Evolutionary conservation across 768 basidiomycete genomes (phyloP).

Genomic region (Psilocybe sp.): DNA sequence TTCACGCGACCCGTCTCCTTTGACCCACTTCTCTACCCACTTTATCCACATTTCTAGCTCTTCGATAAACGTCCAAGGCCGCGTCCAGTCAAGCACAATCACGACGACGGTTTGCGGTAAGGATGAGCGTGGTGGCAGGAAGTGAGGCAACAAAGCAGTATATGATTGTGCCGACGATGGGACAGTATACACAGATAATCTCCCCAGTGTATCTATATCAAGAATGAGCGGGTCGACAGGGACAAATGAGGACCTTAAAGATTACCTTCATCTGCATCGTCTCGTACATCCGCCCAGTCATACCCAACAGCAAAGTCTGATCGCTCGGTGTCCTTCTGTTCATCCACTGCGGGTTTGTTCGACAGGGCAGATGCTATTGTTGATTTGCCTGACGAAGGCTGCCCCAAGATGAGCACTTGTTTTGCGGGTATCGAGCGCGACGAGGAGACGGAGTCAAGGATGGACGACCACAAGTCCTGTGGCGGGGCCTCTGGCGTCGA

Average conservation of each 20-base stretch:
- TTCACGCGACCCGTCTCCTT: conserved; percentile 67
- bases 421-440: conserved; percentile 82
- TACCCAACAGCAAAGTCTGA: conserved; percentile 88
- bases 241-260: conserved; percentile 2
- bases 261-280: conserved; percentile 93
- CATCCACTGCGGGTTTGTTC: conserved; percentile 58
- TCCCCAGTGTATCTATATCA: conserved; percentile 75
- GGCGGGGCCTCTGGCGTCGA: conserved; percentile 74
- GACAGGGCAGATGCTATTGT: conserved; percentile 69
- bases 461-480: conserved; percentile 89
- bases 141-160: conserved; percentile 70
- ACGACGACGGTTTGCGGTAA: conserved; percentile 74
- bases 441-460: conserved; percentile 83
- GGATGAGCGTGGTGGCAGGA: conserved; percentile 67
- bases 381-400: conserved; percentile 77
- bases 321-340: conserved; percentile 54
- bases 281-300: conserved; percentile 86
- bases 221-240: background rate
- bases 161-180: conserved; percentile 76
- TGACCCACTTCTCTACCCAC: conserved; percentile 83
- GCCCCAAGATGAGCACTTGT: conserved; percentile 82
- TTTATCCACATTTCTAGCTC: conserved; percentile 82
- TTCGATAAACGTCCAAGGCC: conserved; percentile 86
- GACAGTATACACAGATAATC: conserved; percentile 88
- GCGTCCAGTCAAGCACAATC: conserved; percentile 93